Percentiles rank a stretch among this genome's conserved stretches.
phyloP scores from a whole-genome alignment of 176 grass and related monocot genomes.

The Aegilops tauschii region DNA sequence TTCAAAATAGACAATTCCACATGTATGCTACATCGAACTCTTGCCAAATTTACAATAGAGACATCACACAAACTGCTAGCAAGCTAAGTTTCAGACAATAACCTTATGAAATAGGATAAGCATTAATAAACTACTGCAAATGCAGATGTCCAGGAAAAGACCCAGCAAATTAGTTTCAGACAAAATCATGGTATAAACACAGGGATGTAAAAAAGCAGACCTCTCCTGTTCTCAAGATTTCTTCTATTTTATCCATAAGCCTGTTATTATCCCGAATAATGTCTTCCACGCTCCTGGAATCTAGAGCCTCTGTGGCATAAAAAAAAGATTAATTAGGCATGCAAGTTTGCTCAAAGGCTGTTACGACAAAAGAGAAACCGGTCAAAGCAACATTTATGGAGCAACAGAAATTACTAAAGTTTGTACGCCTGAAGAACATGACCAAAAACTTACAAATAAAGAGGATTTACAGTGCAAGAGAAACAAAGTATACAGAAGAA shows the following conservation, averaged over 20 bases:
- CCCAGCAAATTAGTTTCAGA: background rate
- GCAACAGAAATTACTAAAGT: background rate
- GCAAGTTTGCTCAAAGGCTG: background rate
- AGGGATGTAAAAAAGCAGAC: background rate
- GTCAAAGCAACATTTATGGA: background rate
- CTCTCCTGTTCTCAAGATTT: slow-evolving; percentile 16
- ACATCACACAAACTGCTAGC: background rate
- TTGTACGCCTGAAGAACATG: too few relatives aligned
- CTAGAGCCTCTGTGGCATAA: background rate
- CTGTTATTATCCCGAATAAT: background rate
- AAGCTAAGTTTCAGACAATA: too few relatives aligned
- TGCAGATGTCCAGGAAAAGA: background rate
- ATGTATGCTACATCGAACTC: background rate
- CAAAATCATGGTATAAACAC: background rate
- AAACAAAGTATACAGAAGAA: too few relatives aligned
- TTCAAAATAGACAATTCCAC: background rate
- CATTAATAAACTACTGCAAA: background rate
- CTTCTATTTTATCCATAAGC: background rate
- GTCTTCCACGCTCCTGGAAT: slow-evolving; percentile 15
- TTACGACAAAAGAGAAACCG: background rate
- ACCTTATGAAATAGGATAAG: too few relatives aligned
- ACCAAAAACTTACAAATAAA: too few relatives aligned
- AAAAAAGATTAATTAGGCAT: background rate
- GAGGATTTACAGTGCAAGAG: too few relatives aligned
- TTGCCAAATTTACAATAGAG: background rate